Base-by-base conservation (phyloP, 176 grass and related monocot genomes). In the Sorghum bicolor region DNA sequence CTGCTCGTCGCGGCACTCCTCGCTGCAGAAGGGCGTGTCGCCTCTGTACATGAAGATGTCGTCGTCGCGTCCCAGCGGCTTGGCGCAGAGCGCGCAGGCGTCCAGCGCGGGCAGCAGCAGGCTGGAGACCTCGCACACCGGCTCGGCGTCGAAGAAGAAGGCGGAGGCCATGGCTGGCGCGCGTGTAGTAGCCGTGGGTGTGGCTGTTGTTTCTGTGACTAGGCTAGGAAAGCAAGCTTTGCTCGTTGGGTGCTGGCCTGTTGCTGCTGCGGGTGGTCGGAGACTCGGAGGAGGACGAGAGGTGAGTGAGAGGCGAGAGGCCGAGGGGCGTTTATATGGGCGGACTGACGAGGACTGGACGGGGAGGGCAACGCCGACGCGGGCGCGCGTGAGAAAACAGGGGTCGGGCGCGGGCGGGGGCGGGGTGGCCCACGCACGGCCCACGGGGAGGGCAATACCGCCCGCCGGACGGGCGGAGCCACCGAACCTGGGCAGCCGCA, bases 21-120 rank as follows among this genome's bases (percentile, higher is more conserved):
- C 78, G 84, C 94, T 96, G 85, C 94, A 96, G 86, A 96, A 93
- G 17, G 94, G 91, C 5, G 88, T 89, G 82, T 93, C 94, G 1
- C 91, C 94, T 40, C 81, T 79, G 91, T 93, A 93, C 91, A 94
- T 94, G 89, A 90, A 94, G 78, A 92, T 88, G 78, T 90, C 89
- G 87, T 63, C 63, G 82, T 90, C 70, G 25, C 86, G 57, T 0
- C 63, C 72, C 26, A 94, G 92, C 45, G 45, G 71, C 79, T 85
- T 91, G 74, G 48, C 70, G 92, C 88, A 94, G 41, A 94, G 86
- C 81, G 89, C 75, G 43, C 89, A 91, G 0, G 90, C 88, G 40
- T 92, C 87, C 5, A 94, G 64, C 66, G 80, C 64, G 19, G 86
- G 77, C 48, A 26, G 77, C 48, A 26, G 52, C n/a, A 25, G 20